Percentiles rank a stretch among this genome's conserved stretches.
phyloP scores from a whole-genome alignment of 1,139 yeast genomes.

The Taphrina wiesneri region DNA sequence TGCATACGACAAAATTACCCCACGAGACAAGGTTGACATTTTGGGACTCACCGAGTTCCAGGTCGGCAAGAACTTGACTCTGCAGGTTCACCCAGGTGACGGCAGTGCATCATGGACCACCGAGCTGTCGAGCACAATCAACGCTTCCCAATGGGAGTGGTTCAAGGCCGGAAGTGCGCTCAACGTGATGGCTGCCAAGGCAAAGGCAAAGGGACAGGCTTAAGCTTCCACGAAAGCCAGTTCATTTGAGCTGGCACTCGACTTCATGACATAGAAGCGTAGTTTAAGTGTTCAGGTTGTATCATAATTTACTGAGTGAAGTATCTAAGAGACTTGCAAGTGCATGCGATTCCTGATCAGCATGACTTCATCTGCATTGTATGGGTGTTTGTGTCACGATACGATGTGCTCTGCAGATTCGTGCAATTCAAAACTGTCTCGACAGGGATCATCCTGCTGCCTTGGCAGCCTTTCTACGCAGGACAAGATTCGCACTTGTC shows the following conservation, averaged over 20 bases:
- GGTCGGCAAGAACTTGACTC: constrained; percentile 85
- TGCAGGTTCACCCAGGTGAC: constrained; percentile 87
- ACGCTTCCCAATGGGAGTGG: constrained; percentile 96
- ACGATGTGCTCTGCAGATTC: no score
- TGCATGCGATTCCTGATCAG: no score
- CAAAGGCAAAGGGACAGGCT: constrained; percentile 37
- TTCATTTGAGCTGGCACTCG: not conserved
- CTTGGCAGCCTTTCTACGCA: no score
- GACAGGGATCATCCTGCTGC: no score
- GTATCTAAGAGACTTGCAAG: no score
- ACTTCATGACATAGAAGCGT: constrained; percentile 6
- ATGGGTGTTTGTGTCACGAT: no score
- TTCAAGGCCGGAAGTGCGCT: constrained; percentile 98
- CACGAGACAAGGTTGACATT: constrained; percentile 85
- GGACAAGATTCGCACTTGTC: no score
- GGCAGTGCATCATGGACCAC: constrained; percentile 69
- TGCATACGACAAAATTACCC: constrained; percentile 92
- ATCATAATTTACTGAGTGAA: not conserved
- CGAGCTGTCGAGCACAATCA: constrained; percentile 92
- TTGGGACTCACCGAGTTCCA: constrained; percentile 81
- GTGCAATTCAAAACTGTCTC: no score
- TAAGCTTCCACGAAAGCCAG: not conserved
- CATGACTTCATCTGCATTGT: no score
- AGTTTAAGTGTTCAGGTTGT: not conserved
- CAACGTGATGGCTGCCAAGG: constrained; percentile 83